Conservation (phyloP, 331 rosid genomes). For the Pyrus hybrid region DNA sequence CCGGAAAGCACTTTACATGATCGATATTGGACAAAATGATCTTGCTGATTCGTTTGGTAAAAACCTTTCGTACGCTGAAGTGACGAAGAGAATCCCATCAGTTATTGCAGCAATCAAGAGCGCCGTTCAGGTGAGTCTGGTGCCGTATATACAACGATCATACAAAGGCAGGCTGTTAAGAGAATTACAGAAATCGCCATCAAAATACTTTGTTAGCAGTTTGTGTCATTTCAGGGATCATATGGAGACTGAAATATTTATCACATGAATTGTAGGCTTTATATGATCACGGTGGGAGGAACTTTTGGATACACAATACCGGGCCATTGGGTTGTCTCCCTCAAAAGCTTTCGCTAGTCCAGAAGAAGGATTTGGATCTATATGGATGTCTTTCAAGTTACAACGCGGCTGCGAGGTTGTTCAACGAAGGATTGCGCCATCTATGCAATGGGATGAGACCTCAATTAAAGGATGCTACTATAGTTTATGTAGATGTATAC, state of each 20-base stretch:
- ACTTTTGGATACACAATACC: conserved; percentile 92
- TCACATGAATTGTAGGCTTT: conserved; percentile 33
- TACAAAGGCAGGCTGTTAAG: neutral
- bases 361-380: conserved; percentile 41
- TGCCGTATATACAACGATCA: neutral
- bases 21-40: conserved; percentile 95
- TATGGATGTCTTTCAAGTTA: conserved; percentile 68
- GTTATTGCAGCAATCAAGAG: conserved; percentile 51
- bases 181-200: neutral
- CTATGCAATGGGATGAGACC: conserved; percentile 35
- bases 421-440: conserved; percentile 54
- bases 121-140: conserved; percentile 51
- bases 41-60: conserved; percentile 64
- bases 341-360: conserved; percentile 46
- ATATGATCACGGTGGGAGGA: conserved; percentile 73
- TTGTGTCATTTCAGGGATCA: neutral
- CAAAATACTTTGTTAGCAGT: too few relatives aligned
- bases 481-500: conserved; percentile 76
- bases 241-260: neutral
- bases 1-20: conserved; percentile 70
- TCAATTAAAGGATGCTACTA: conserved; percentile 46
- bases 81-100: conserved; percentile 49
- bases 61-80: conserved; percentile 44
- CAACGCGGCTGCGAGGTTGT: conserved; percentile 66
- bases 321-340: conserved; percentile 97